phyloP scores from a whole-genome alignment of 2,329 filamentous ascomycete genomes.

The Hymenoscyphus albidus region DNA sequence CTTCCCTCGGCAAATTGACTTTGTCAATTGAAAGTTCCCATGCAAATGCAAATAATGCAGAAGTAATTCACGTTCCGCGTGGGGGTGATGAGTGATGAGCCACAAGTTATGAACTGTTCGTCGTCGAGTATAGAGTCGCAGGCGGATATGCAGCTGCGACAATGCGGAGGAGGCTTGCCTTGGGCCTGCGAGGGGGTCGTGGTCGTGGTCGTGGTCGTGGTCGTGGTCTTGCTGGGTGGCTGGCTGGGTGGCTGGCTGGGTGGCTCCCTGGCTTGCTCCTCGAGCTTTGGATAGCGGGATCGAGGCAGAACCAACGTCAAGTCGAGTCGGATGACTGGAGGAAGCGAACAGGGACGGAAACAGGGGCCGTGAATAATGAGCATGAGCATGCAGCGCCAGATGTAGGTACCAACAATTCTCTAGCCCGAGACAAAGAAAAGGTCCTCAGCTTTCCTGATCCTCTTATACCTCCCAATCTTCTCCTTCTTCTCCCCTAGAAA shows the following conservation, averaged over 20 bases:
- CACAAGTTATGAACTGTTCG: background rate
- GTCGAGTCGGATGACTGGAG: background rate
- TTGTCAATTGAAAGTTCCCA: no score
- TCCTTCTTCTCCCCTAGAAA: background rate
- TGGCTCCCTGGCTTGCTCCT: slow-evolving; percentile 9
- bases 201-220: background rate
- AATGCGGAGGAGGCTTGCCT: background rate
- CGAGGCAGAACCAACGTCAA: background rate
- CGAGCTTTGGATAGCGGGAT: slow-evolving; percentile 7
- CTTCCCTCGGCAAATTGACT: no score
- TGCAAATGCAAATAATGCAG: no score
- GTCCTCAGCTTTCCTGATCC: background rate
- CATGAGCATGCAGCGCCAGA: background rate
- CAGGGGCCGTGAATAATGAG: background rate
- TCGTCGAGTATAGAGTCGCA: background rate
- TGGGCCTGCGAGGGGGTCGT: background rate
- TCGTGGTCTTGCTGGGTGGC: background rate
- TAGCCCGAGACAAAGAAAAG: background rate
- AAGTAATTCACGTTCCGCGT: background rate
- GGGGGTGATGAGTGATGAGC: background rate
- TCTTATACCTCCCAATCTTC: no score
- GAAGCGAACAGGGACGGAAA: background rate
- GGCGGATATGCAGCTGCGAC: background rate
- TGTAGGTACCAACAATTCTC: background rate
- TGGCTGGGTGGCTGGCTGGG: background rate